These are phyloP conservation scores for Peronospora belbahrii DNA, from an alignment of 352 stramenopile species.

Conservation along the genomic window DNA sequence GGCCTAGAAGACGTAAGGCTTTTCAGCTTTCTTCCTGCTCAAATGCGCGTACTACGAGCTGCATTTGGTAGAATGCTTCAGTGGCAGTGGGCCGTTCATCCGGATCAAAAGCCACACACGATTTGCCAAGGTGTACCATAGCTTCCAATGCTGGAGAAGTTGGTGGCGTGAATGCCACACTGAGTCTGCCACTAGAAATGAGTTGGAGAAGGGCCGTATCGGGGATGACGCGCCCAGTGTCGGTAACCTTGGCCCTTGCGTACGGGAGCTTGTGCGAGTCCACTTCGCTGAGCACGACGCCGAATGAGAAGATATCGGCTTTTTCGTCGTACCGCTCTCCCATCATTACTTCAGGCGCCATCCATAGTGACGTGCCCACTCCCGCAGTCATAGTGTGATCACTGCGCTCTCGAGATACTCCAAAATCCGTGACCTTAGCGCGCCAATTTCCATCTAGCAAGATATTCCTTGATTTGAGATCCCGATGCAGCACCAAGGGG, in stretches of 20 bases:
- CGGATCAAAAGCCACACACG: constrained; percentile 47
- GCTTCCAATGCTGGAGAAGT: constrained; percentile 21
- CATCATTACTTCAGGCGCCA: constrained; percentile 39
- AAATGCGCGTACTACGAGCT: constrained; percentile 31
- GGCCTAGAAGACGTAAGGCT: constrained; percentile 19
- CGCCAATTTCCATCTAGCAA: constrained; percentile 31
- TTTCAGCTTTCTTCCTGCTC: constrained; percentile 27
- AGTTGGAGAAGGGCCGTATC: constrained; percentile 29
- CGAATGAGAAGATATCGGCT: constrained; percentile 28
- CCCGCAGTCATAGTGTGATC: constrained; percentile 38
- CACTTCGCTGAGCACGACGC: constrained; percentile 25
- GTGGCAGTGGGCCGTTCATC: constrained; percentile 41
- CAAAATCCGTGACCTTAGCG: constrained; percentile 57
- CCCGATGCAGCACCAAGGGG: constrained; percentile 35
- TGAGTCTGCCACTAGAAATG: constrained; percentile 21
- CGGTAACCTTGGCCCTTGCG: constrained; percentile 22
- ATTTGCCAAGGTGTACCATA: constrained; percentile 26
- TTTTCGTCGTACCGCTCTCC: constrained; percentile 29
- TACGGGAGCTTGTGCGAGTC: constrained; percentile 29
- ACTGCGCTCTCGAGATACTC: constrained; percentile 33
- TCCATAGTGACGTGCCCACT: constrained; percentile 46
- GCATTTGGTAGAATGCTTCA: constrained; percentile 48
- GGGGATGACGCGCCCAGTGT: constrained; percentile 22
- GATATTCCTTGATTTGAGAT: constrained; percentile 46
- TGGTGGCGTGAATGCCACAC: constrained; percentile 23